Conservation (phyloP, 2,329 filamentous ascomycete species). For the Trichoderma arundinaceum region DNA sequence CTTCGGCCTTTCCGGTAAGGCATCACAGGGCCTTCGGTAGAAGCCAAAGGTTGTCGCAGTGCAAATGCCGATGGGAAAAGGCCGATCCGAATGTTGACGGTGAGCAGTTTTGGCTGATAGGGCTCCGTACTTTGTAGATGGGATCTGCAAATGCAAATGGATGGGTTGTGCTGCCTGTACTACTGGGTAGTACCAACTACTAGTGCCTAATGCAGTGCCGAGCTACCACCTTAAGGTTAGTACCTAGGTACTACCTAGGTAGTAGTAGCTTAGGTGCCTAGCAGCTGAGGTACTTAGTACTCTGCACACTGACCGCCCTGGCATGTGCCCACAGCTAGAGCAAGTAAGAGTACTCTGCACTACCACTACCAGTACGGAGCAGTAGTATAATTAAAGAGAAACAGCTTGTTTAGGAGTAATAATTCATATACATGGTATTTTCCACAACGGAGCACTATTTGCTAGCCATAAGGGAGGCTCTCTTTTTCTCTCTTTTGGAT, state of each 20-base stretch:
- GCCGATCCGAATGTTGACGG: conserved; percentile 4
- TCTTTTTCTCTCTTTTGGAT: no score
- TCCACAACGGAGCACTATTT: no score
- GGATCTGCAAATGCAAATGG: conserved; percentile 17
- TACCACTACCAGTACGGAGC: no score
- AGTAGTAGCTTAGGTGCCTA: conserved; percentile 6
- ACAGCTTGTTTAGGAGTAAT: no score
- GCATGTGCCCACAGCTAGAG: no score
- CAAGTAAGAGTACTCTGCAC: no score
- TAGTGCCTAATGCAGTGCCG: conserved; percentile 1
- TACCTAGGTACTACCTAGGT: no score
- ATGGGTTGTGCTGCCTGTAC: neutral
- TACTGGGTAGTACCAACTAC: neutral
- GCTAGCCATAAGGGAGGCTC: no score
- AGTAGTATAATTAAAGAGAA: no score
- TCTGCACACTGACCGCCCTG: neutral
- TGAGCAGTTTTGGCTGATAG: neutral
- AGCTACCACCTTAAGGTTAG: neutral
- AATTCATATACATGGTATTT: no score
- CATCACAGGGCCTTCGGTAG: conserved; percentile 37
- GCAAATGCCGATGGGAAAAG: neutral
- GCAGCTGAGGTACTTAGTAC: neutral
- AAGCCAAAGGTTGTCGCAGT: neutral
- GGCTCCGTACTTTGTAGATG: neutral
- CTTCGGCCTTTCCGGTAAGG: conserved; percentile 34